Evolutionary conservation across 2,329 filamentous ascomycete species (phyloP), one percentile per base, ranked within the genome.

Genomic region (Cladophialophora chaetospira): DNA sequence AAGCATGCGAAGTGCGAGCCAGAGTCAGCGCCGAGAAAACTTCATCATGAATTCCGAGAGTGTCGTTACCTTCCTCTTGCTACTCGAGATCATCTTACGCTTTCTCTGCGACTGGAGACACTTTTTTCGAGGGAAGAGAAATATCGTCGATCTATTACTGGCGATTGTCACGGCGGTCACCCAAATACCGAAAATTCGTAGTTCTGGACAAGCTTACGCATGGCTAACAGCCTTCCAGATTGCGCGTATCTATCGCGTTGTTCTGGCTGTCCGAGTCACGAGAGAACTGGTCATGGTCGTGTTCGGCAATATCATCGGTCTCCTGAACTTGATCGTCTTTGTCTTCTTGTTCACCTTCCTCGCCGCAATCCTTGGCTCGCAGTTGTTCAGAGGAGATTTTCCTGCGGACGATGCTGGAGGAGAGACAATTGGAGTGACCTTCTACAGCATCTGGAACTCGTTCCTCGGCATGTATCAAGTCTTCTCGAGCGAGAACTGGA

Each of bases 381-480:
- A 99, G 71, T 83, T 99, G 3, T 96, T 99, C 68, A 87, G 94
- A 31, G 92, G 92, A 26, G 87, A 96, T 65, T 83, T 97, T 25
- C 87, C 89, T 0, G 66, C 79, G 28, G 66, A 78, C n/a, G 83
- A 90, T 63, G 72, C 77, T 2, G 70, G 74, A n/a, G 88, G 85
- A 2, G 77, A 88, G 2, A 73, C 81, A 2, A 85, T 89, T 60
- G 75, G 81, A 19, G 83, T 94, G 38, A 88, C 89, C 0, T 99
- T 99, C 71, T 86, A 85, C 69, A 89, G 90, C 35, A 94, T 99
- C 31, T 99, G 88, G 77, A 97, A 97, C 69, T 89, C 91, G 0
- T 99, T 99, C 69, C 79, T 99, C 13, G 94, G 92, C 55, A 97
- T 99, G 91, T 99, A 99, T 70, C 91, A 97, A 73, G 85, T 99